Evolutionary conservation across 208 protist species (phyloP).

Genomic region (Polymyxa betae): DNA sequence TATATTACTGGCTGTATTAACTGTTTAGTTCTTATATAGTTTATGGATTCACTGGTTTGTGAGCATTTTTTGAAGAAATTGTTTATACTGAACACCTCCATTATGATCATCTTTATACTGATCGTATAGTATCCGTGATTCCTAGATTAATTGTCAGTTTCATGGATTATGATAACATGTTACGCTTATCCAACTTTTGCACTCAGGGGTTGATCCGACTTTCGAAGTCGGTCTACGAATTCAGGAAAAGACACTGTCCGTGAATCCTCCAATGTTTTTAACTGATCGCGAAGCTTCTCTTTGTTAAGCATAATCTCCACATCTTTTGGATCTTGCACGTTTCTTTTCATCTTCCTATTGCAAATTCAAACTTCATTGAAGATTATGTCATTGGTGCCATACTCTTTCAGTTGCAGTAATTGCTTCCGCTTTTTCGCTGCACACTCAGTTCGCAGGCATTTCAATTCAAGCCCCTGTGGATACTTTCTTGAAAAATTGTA

Average conservation of each 20-base stretch:
- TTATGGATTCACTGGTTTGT: too few relatives aligned
- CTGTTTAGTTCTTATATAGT: too few relatives aligned
- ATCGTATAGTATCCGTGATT: constrained; percentile 28
- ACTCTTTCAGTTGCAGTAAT: too few relatives aligned
- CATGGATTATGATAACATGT: background rate
- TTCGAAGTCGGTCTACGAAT: background rate
- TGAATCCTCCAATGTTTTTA: background rate
- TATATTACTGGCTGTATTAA: too few relatives aligned
- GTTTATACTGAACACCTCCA: background rate
- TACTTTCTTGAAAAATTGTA: background rate
- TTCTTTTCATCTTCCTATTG: background rate
- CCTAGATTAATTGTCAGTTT: background rate
- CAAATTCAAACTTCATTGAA: background rate
- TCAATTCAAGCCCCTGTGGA: constrained; percentile 1
- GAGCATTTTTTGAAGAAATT: background rate
- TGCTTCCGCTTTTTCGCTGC: background rate
- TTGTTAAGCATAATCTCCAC: constrained; percentile 15
- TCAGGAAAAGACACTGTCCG: constrained; percentile 11
- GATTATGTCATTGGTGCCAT: background rate
- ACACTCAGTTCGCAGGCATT: background rate
- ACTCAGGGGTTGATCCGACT: background rate
- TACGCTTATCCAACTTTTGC: background rate
- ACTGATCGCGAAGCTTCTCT: background rate
- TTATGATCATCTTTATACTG: background rate
- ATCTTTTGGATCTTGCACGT: background rate